A percentile compares a stretch with the other conserved stretches of the same genome.
phyloP scores from a whole-genome alignment of 1,139 yeast species.

The Protomyces inouyei region DNA sequence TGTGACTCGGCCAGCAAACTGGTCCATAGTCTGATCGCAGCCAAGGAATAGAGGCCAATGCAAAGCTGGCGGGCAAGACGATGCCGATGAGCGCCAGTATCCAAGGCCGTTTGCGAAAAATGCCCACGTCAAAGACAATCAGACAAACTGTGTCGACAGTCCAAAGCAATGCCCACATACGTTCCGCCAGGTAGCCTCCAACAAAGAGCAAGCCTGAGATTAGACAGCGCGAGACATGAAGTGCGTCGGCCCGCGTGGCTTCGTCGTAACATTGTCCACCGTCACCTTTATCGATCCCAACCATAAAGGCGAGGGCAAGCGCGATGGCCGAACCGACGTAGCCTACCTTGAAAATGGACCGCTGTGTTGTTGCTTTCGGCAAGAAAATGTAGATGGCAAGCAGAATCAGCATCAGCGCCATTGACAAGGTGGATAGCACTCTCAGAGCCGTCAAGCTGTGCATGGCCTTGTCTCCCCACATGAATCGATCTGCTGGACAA shows the following conservation, averaged over 20 bases:
- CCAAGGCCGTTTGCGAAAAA: not conserved
- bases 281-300: not conserved
- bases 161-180: slow-evolving; percentile 16
- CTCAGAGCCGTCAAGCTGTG: not conserved
- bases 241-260: slow-evolving; percentile 8
- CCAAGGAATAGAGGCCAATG: not conserved
- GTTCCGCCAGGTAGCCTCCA: not conserved
- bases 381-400: not conserved
- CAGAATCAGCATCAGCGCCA: not conserved
- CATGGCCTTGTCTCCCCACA: not conserved
- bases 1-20: not conserved
- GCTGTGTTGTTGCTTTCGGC: not conserved
- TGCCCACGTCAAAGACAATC: not conserved
- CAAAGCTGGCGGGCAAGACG: not conserved
- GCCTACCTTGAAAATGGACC: slow-evolving; percentile 3
- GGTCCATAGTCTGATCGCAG: not conserved
- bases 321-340: slow-evolving; percentile 1
- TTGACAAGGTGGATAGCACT: not conserved
- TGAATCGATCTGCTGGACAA: not conserved
- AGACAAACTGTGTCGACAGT: not conserved
- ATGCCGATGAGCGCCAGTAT: not conserved
- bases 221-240: slow-evolving; percentile 15
- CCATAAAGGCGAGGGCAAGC: slow-evolving; percentile 5
- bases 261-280: slow-evolving; percentile 4
- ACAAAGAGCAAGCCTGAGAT: slow-evolving; percentile 10